Conservation (phyloP, 2,329 filamentous ascomycete genomes). For the Exophiala sp. region DNA sequence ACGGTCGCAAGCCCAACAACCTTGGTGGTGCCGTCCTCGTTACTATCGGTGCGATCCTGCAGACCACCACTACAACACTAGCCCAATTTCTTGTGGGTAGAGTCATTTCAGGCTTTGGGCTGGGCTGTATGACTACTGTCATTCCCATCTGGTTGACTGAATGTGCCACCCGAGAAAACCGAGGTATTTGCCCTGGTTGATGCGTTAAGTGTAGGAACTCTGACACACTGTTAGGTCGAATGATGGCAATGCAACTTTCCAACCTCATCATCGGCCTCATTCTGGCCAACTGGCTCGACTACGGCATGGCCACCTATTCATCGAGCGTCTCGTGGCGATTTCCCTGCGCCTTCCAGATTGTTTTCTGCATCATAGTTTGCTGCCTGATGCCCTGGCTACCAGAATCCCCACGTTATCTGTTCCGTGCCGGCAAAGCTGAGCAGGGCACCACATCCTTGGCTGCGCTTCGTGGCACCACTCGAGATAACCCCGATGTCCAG, state of each 20-base stretch:
- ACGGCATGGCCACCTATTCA: conserved; percentile 51
- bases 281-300: conserved; percentile 33
- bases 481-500: conserved; percentile 31
- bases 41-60: conserved; percentile 43
- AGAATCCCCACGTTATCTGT: background rate
- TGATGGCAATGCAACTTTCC: conserved; percentile 51
- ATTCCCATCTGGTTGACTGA: conserved; percentile 37
- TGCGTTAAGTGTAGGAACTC: background rate
- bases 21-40: conserved; percentile 42
- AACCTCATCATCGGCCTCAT: conserved; percentile 49
- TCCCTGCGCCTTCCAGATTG: conserved; percentile 56
- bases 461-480: conserved; percentile 31
- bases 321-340: conserved; percentile 52
- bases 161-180: conserved; percentile 33
- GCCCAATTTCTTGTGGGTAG: conserved; percentile 45
- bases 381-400: conserved; percentile 44
- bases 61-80: conserved; percentile 37
- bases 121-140: conserved; percentile 30
- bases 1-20: conserved; percentile 43
- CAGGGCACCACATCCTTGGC: conserved; percentile 48
- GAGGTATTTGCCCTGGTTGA: background rate
- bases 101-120: conserved; percentile 40
- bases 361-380: conserved; percentile 55
- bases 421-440: conserved; percentile 51
- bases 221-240: conserved; percentile 42